Conservation (phyloP, 2,329 filamentous ascomycete species). For the Fusarium sarcochroum region DNA sequence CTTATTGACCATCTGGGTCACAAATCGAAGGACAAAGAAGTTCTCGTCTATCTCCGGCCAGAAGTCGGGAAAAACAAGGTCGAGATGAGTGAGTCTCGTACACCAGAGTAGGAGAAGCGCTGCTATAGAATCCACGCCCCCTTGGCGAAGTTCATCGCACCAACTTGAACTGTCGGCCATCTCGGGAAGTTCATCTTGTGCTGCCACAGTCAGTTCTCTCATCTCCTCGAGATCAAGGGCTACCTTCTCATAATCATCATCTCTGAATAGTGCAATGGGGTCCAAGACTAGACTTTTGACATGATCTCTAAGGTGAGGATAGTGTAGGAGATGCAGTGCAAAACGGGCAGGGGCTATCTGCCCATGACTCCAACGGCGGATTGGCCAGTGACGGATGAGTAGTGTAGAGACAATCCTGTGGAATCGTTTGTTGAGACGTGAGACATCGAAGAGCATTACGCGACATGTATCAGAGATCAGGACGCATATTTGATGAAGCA, state of each 20-base stretch:
- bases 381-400: neutral
- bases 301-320: neutral
- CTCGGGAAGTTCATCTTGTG: neutral
- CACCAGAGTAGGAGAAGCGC: neutral
- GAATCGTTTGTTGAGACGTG: neutral
- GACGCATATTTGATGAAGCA: neutral
- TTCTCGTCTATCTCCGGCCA: neutral
- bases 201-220: neutral
- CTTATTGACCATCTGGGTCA: neutral
- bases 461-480: neutral
- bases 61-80: neutral
- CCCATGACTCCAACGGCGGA: neutral
- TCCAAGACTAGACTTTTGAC: neutral
- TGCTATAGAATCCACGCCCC: rapidly evolving
- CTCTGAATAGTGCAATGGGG: rapidly evolving
- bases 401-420: neutral
- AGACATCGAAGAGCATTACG: rapidly evolving
- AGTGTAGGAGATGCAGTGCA: neutral
- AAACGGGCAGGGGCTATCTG: neutral
- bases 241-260: neutral
- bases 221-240: neutral
- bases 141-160: neutral
- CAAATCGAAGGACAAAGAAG: neutral
- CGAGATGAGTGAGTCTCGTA: neutral
- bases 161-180: neutral